Evolutionary conservation across 2,329 filamentous ascomycete genomes (phyloP).

Genomic region (Aspergillus puulaauensis): DNA sequence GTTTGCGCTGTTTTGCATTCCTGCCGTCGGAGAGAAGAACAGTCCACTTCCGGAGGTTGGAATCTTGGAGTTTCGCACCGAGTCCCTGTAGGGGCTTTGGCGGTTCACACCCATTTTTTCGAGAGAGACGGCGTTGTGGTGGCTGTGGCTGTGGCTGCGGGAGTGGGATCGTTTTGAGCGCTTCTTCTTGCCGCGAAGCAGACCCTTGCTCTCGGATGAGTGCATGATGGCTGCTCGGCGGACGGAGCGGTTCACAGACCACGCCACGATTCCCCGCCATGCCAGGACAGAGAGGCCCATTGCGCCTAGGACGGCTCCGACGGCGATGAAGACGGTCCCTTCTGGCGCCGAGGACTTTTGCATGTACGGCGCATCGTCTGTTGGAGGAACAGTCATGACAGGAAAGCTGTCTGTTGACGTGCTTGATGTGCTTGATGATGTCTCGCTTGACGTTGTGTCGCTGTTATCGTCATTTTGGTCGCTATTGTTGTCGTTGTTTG

Average conservation of each 20-base stretch:
- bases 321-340: conserved; percentile 93
- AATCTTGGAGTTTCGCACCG: conserved; percentile 23
- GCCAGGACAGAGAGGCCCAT: conserved; percentile 77
- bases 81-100: conserved; percentile 9
- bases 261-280: conserved; percentile 86
- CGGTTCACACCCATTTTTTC: conserved; percentile 7
- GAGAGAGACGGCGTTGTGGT: conserved; percentile 20
- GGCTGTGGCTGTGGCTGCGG: conserved; percentile 31
- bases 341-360: conserved; percentile 80
- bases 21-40: conserved; percentile 91
- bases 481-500: not conserved
- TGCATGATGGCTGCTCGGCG: conserved; percentile 78
- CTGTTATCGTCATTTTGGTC: conserved; percentile 19
- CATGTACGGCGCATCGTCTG: conserved; percentile 85
- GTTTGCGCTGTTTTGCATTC: conserved; percentile 54
- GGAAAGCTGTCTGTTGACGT: conserved; percentile 54
- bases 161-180: conserved; percentile 24
- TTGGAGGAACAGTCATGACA: conserved; percentile 75
- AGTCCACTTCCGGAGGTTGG: conserved; percentile 67
- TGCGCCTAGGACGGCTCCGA: conserved; percentile 83
- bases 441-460: conserved; percentile 8
- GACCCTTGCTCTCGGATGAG: conserved; percentile 69
- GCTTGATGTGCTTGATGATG: conserved; percentile 17
- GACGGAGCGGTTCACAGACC: conserved; percentile 88
- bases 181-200: conserved; percentile 51